Evolutionary conservation across 768 basidiomycete species (phyloP), one percentile per base, ranked within the genome.

Genomic region (Leucocoprinus leucothites): DNA sequence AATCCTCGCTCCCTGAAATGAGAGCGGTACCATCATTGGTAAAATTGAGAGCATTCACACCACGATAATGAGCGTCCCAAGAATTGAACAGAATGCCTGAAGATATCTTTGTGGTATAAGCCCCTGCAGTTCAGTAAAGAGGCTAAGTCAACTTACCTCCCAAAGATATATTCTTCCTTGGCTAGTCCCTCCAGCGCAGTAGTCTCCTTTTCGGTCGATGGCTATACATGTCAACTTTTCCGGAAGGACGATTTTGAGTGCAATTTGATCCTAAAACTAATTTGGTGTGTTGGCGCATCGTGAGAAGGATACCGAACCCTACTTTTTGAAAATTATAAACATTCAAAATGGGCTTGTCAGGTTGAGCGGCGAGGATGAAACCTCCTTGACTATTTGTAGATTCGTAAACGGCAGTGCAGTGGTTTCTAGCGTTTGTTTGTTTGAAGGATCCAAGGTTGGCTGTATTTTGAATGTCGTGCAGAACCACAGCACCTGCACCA

Each of bases 291-390:
- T 43, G 47, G 45, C 44, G 35, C 18, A 40, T 22, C 4, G 13
- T 53, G 46, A 13, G 3, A 52, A 44, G 41, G 57, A 19, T 16
- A 51, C 36, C 45, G 31, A 35, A 55, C 19, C 72, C 53, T 58
- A 90, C 96, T 77, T 94, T 95, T 79, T 98, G 94, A 69, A 94
- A 98, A 60, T 83, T 86, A 71, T 96, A 98, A 16, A 94, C 87
- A 64, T 96, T 87, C 60, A 97, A 64, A 41, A 96, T 79, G 0
- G 91, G 84, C 69, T 97, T 97, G 56, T 94, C 92, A 45, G 86
- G 82, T 66, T 97, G 94, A 1, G 86, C 85, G 25, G 91, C 85
- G 19, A 97, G 77, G 51, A 97, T 78, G 56, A 93, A 77, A 1
- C 95, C 94, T 21, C 96, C 97, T 59, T 84, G 80, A 0, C 86